Evolutionary conservation across 805 yeast species (phyloP).

Genomic region (Starmerella davenportii): DNA sequence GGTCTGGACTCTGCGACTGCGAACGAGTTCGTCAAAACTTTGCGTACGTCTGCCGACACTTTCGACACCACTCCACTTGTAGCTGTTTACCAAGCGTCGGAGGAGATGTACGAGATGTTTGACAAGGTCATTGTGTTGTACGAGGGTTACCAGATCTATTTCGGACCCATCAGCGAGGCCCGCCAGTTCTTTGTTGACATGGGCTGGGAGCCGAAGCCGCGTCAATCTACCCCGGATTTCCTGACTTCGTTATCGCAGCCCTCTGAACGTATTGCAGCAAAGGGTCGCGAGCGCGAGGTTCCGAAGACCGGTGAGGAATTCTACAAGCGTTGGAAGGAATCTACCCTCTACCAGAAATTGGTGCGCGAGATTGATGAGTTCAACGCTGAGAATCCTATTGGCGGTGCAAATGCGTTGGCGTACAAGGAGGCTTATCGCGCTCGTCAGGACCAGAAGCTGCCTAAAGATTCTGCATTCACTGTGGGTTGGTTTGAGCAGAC

Average conservation of each 20-base stretch:
- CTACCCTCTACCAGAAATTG: slow-evolving; percentile 30
- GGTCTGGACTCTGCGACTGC: slow-evolving; percentile 79
- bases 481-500: slow-evolving; percentile 34
- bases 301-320: slow-evolving; percentile 51
- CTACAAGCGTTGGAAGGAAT: slow-evolving; percentile 37
- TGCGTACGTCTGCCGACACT: slow-evolving; percentile 43
- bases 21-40: slow-evolving; percentile 48
- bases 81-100: slow-evolving; percentile 54
- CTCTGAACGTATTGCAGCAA: slow-evolving; percentile 32
- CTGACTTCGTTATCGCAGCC: slow-evolving; percentile 56
- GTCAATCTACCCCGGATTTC: slow-evolving; percentile 58
- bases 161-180: slow-evolving; percentile 40
- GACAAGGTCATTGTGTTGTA: slow-evolving; percentile 46
- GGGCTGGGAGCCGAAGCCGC: slow-evolving; percentile 47
- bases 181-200: slow-evolving; percentile 40
- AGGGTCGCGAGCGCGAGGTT: slow-evolving; percentile 34
- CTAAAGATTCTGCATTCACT: slow-evolving; percentile 28
- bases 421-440: slow-evolving; percentile 25
- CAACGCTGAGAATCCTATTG: slow-evolving; percentile 17
- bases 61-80: slow-evolving; percentile 40
- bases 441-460: slow-evolving; percentile 26
- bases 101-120: slow-evolving; percentile 44
- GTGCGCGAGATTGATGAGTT: slow-evolving; percentile 31
- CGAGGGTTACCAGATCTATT: slow-evolving; percentile 44
- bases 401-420: slow-evolving; percentile 23